phyloP scores from a whole-genome alignment of 176 grass and related monocot species.

The Triticum dicoccoides region DNA sequence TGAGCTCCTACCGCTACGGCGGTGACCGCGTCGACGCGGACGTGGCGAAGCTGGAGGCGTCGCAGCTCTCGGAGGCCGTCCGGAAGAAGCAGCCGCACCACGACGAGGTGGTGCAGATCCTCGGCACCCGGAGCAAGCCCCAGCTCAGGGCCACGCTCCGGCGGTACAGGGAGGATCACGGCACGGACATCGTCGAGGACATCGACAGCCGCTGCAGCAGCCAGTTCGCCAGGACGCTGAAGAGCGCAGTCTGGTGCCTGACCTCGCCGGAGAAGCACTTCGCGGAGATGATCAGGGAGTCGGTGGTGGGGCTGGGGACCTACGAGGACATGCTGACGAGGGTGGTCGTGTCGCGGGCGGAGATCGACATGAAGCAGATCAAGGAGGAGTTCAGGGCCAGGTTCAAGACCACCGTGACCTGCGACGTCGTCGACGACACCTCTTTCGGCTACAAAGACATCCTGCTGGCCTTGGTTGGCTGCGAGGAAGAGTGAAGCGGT shows the following conservation, averaged over 20 bases:
- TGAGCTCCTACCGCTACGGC: slow-evolving; percentile 53
- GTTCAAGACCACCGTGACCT: slow-evolving; percentile 54
- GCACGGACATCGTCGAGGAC: slow-evolving; percentile 43
- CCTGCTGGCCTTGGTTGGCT: slow-evolving; percentile 52
- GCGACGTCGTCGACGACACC: slow-evolving; percentile 63
- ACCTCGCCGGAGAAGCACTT: slow-evolving; percentile 77
- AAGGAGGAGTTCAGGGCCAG: slow-evolving; percentile 58
- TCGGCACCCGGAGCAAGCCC: slow-evolving; percentile 41
- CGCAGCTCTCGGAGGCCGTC: slow-evolving; percentile 29
- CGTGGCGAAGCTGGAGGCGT: slow-evolving; percentile 30
- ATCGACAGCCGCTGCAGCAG: slow-evolving; percentile 37
- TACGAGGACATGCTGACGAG: slow-evolving; percentile 81
- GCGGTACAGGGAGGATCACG: slow-evolving; percentile 23
- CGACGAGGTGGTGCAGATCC: slow-evolving; percentile 33
- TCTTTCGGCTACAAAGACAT: slow-evolving; percentile 67
- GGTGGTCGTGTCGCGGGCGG: slow-evolving; percentile 64
- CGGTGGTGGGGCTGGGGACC: slow-evolving; percentile 69
- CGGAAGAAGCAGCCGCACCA: slow-evolving; percentile 23
- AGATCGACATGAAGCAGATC: slow-evolving; percentile 71
- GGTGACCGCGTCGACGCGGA: slow-evolving; percentile 40
- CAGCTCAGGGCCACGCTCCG: slow-evolving; percentile 44
- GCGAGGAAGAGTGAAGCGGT: slow-evolving; percentile 20
- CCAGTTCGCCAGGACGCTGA: slow-evolving; percentile 44
- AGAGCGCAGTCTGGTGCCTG: slow-evolving; percentile 63
- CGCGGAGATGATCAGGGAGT: slow-evolving; percentile 73